phyloP scores from a whole-genome alignment of 768 basidiomycete genomes.

The Lactifluus echinatus region DNA sequence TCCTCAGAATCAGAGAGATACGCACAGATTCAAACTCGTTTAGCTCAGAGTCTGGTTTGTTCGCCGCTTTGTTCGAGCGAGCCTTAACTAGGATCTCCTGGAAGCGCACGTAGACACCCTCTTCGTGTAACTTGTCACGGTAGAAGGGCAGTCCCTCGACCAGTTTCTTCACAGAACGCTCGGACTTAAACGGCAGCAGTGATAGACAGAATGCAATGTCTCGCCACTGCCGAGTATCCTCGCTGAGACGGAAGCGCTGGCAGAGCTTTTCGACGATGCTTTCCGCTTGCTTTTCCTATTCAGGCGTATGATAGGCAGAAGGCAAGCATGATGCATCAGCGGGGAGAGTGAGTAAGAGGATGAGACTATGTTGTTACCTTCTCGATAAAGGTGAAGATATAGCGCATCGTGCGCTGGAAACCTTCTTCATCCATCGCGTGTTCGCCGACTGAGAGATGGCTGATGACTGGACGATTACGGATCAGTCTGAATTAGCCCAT shows the following conservation, averaged over 20 bases:
- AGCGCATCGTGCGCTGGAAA: conserved; percentile 89
- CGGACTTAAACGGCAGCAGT: conserved; percentile 92
- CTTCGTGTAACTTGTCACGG: conserved; percentile 92
- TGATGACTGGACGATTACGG: conserved; percentile 61
- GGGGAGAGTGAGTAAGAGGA: background rate
- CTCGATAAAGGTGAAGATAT: conserved; percentile 95
- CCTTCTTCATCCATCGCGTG: conserved; percentile 88
- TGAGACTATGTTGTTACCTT: conserved; percentile 44
- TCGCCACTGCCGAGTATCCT: conserved; percentile 91
- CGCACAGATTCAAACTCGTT: conserved; percentile 87
- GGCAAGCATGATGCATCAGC: background rate
- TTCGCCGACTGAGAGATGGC: conserved; percentile 82
- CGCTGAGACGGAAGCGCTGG: conserved; percentile 83
- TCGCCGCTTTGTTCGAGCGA: conserved; percentile 82
- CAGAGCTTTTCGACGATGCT: conserved; percentile 96
- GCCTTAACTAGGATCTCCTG: conserved; percentile 90
- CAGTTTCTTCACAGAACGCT: conserved; percentile 91
- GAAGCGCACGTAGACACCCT: conserved; percentile 71
- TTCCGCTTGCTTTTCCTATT: conserved; percentile 95
- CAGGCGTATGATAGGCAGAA: background rate
- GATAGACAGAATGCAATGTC: conserved; percentile 96
- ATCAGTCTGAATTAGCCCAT: no score
- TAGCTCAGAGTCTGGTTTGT: conserved; percentile 87
- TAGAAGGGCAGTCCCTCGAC: conserved; percentile 90
- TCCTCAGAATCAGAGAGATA: background rate